Evolutionary conservation across 2,329 filamentous ascomycete genomes (phyloP).

Genomic region (Talaromyces atroroseus): DNA sequence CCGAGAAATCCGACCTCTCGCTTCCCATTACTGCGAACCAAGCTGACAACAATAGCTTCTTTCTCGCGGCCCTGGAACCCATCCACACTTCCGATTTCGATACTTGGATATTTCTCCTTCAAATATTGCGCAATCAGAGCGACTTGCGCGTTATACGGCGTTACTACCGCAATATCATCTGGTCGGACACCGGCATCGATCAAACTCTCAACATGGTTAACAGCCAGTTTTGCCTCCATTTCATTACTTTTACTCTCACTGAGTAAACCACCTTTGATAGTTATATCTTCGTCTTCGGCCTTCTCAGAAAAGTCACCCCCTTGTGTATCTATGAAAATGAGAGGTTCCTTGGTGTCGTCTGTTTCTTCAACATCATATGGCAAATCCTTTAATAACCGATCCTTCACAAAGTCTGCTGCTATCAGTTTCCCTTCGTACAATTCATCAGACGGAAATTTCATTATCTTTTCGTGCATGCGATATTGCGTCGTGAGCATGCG

Average conservation of each 20-base stretch:
- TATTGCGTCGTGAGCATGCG: conserved; percentile 96
- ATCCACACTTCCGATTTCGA: conserved; percentile 95
- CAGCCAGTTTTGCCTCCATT: conserved; percentile 78
- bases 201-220: conserved; percentile 67
- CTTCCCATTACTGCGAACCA: conserved; percentile 85
- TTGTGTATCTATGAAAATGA: conserved; percentile 95
- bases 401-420: conserved; percentile 73
- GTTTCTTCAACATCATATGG: conserved; percentile 71
- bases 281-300: conserved; percentile 64
- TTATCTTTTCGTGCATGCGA: conserved; percentile 94
- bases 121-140: conserved; percentile 68
- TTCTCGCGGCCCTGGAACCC: conserved; percentile 97
- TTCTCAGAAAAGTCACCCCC: conserved; percentile 86
- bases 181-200: conserved; percentile 73
- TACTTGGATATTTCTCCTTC: conserved; percentile 72
- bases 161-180: conserved; percentile 86
- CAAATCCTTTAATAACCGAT: conserved; percentile 68
- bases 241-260: conserved; percentile 86
- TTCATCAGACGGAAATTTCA: conserved; percentile 86
- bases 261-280: conserved; percentile 48
- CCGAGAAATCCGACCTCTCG: conserved; percentile 88
- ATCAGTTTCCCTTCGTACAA: conserved; percentile 78
- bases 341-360: conserved; percentile 79
- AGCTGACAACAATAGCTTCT: conserved; percentile 84
- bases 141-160: conserved; percentile 93